These are phyloP conservation scores for Avicennia marina DNA, from an alignment of 257 asterid species.

Conservation along the genomic window DNA sequence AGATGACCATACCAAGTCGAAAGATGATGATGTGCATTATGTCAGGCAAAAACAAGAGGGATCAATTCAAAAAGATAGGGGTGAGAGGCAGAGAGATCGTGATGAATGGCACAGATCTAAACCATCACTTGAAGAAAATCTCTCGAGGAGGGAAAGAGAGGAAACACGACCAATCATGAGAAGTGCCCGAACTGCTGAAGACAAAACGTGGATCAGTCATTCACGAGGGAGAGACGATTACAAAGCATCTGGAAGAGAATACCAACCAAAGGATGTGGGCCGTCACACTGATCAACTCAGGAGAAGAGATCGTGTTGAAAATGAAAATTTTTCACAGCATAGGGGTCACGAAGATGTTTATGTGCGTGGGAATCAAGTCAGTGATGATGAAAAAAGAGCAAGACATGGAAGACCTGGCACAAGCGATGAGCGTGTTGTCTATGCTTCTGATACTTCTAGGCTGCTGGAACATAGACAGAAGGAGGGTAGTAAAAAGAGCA, in stretches of 20 bases:
- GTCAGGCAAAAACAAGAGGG: constrained; percentile 71
- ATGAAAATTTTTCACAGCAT: constrained; percentile 49
- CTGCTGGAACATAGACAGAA: constrained; percentile 53
- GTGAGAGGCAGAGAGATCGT: constrained; percentile 75
- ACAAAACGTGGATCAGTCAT: constrained; percentile 57
- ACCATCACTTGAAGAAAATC: constrained; percentile 54
- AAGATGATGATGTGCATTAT: constrained; percentile 61
- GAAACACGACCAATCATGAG: constrained; percentile 53
- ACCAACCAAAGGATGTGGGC: constrained; percentile 51
- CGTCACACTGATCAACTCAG: constrained; percentile 58
- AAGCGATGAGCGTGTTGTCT: constrained; percentile 54
- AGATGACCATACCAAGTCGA: constrained; percentile 54
- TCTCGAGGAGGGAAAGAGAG: constrained; percentile 69
- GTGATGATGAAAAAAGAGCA: constrained; percentile 53
- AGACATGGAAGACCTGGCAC: constrained; percentile 59
- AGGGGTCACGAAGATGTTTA: constrained; percentile 65
- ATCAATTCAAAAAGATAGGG: constrained; percentile 56
- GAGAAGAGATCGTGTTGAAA: constrained; percentile 71
- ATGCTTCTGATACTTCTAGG: constrained; percentile 53
- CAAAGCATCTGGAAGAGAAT: constrained; percentile 63
- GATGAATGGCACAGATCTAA: constrained; percentile 82
- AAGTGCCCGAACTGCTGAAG: constrained; percentile 62
- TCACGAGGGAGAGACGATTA: constrained; percentile 72
- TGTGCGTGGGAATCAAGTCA: constrained; percentile 45
- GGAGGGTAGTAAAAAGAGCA: constrained; percentile 56